phyloP scores from a whole-genome alignment of 805 yeast species.

The Wickerhamiella domercqiae region DNA sequence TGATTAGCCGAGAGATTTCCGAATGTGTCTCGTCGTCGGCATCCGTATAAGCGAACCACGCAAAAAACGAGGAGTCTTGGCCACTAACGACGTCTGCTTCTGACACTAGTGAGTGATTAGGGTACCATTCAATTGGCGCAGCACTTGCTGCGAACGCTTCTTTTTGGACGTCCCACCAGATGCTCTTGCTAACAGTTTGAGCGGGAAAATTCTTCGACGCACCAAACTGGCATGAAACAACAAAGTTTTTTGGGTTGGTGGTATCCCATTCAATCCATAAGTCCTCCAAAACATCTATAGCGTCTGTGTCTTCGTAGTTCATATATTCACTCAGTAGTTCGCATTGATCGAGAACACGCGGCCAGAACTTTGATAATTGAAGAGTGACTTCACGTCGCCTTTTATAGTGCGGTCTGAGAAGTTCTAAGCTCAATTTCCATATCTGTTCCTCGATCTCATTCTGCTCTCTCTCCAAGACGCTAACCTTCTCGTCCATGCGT shows the following conservation, averaged over 20 bases:
- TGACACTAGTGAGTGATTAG: constrained; percentile 39
- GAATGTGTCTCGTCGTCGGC: constrained; percentile 52
- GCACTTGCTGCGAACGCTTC: constrained; percentile 38
- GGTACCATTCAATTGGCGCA: constrained; percentile 55
- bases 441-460: constrained; percentile 11
- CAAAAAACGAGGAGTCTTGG: constrained; percentile 55
- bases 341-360: constrained; percentile 63
- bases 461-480: constrained; percentile 12
- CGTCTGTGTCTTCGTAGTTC: constrained; percentile 60
- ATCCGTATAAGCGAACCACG: constrained; percentile 82
- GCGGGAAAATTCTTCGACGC: constrained; percentile 33
- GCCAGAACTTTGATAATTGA: constrained; percentile 70
- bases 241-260: constrained; percentile 38
- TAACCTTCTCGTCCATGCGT: too few relatives aligned
- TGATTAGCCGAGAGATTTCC: constrained; percentile 52
- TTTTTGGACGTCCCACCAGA: constrained; percentile 34
- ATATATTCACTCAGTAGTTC: constrained; percentile 66
- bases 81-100: constrained; percentile 27
- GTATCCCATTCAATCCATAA: constrained; percentile 37
- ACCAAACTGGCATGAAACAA: constrained; percentile 45
- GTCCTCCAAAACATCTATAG: constrained; percentile 50
- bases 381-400: constrained; percentile 38
- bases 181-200: constrained; percentile 25
- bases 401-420: constrained; percentile 42
- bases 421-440: constrained; percentile 14